Evolutionary conservation across 345 rosid species (phyloP).

Genomic region (Salix brachista): DNA sequence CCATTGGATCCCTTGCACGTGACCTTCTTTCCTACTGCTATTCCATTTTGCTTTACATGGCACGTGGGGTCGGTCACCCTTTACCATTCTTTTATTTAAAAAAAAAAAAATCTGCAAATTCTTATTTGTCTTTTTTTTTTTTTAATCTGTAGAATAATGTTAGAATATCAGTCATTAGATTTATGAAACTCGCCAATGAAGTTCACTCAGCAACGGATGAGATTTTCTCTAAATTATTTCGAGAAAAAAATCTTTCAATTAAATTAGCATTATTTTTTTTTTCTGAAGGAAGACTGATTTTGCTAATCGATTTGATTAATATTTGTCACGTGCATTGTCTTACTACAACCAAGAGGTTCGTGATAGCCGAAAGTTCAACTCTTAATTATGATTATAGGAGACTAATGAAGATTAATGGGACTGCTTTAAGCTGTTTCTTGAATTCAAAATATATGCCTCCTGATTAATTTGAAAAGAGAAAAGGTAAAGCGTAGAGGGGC

Average conservation of each 20-base stretch:
- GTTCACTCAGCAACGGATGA: not conserved
- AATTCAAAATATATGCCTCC: no score
- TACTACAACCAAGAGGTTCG: no score
- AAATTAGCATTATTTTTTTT: no score
- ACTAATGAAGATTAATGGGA: no score
- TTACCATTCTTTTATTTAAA: not conserved
- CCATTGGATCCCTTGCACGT: constrained; percentile 54
- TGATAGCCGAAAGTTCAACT: no score
- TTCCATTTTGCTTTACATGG: constrained; percentile 30
- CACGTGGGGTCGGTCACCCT: constrained; percentile 35
- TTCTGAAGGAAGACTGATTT: not conserved
- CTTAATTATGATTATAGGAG: no score
- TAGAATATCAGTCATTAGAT: no score
- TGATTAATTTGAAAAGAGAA: no score
- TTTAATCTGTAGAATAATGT: not conserved
- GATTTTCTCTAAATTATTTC: no score
- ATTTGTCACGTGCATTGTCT: not conserved
- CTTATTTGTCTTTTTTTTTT: not conserved
- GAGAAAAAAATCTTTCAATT: no score
- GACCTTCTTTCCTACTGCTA: constrained; percentile 23
- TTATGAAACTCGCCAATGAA: not conserved
- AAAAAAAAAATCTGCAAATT: not conserved
- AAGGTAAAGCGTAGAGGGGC: no score
- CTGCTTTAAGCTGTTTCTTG: no score
- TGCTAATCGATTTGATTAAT: not conserved